These are phyloP conservation scores for Cichorium intybus DNA, from an alignment of 140 eudicot species.

Conservation along the genomic window DNA sequence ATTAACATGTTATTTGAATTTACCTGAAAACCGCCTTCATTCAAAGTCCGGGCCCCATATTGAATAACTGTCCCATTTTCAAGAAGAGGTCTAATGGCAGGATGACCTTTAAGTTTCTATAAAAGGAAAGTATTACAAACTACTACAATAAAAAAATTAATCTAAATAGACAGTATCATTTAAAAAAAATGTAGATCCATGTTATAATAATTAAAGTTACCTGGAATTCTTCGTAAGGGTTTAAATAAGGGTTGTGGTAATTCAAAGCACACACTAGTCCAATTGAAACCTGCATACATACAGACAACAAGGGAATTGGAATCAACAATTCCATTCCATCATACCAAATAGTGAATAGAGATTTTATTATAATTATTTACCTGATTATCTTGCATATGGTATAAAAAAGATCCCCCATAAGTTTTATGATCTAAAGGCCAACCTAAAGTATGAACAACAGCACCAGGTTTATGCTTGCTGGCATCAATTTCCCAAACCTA, in stretches of 20 bases:
- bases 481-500: constrained; percentile 94
- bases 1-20: too few species aligned
- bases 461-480: constrained; percentile 77
- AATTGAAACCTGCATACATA: constrained; percentile 65
- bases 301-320: neutral
- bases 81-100: constrained; percentile 78
- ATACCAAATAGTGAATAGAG: neutral
- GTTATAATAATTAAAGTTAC: constrained; percentile 23
- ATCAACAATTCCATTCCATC: neutral
- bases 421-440: constrained; percentile 96
- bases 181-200: neutral
- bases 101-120: constrained; percentile 86
- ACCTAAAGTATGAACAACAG: constrained; percentile 90
- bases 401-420: constrained; percentile 92
- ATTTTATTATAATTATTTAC: constrained; percentile 24
- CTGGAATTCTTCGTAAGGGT: constrained; percentile 98
- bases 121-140: constrained; percentile 1
- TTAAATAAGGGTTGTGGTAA: constrained; percentile 85
- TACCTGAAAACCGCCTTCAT: constrained; percentile 99
- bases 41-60: constrained; percentile 95
- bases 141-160: neutral
- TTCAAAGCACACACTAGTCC: constrained; percentile 94
- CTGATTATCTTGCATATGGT: constrained; percentile 96
- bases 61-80: constrained; percentile 88
- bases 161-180: too few species aligned